phyloP scores from a whole-genome alignment of 257 asterid species.

The Buddleja alternifolia region DNA sequence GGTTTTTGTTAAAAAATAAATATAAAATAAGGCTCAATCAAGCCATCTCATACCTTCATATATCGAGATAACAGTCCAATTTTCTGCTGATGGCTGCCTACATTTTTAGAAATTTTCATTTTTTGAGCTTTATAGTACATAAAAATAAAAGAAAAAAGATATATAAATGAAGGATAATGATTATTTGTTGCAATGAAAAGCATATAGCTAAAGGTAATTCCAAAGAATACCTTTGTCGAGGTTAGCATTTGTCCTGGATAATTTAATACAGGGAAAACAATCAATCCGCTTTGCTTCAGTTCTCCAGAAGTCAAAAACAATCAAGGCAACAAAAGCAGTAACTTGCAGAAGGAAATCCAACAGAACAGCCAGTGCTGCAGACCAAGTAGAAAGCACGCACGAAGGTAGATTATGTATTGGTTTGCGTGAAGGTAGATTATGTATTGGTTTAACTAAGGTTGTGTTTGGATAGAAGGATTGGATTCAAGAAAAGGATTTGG shows the following conservation, averaged over 20 bases:
- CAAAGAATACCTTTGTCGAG: constrained; percentile 63
- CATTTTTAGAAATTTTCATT: constrained; percentile 34
- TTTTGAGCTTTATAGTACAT: constrained; percentile 32
- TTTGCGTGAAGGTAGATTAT: too few relatives aligned
- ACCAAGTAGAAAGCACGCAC: constrained; percentile 24
- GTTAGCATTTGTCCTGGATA: constrained; percentile 60
- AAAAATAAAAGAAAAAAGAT: background rate
- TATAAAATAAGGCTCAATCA: constrained; percentile 8
- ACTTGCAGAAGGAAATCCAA: constrained; percentile 98
- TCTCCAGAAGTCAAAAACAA: constrained; percentile 91
- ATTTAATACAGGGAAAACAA: constrained; percentile 85
- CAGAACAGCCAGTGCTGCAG: constrained; percentile 95
- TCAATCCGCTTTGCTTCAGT: constrained; percentile 89
- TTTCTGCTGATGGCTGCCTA: constrained; percentile 72
- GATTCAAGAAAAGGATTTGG: too few relatives aligned
- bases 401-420: background rate
- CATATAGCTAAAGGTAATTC: constrained; percentile 1
- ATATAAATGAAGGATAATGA: too few relatives aligned
- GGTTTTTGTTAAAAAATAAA: background rate
- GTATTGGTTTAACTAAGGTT: background rate
- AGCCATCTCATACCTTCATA: constrained; percentile 78
- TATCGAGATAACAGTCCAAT: constrained; percentile 84
- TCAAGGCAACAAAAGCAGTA: constrained; percentile 96
- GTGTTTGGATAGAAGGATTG: background rate
- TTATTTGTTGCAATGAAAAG: constrained; percentile 1